Evolutionary conservation across 148 eudicot genomes (phyloP), one percentile per base, ranked within the genome.

Genomic region (Simmondsia chinensis): DNA sequence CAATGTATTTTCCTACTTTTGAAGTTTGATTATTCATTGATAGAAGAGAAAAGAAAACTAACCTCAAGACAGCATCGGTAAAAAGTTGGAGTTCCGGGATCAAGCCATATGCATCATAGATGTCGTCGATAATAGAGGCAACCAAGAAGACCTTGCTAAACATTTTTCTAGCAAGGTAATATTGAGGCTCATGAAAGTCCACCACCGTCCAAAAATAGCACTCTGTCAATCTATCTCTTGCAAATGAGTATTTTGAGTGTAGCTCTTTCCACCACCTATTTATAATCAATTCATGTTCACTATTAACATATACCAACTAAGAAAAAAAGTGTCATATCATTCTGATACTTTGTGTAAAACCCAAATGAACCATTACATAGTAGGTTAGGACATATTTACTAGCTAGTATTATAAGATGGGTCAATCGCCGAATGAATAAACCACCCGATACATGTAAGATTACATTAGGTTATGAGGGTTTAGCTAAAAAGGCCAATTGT

Each of bases 261-360:
- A 67, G 18, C 11, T 37, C 46, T 2, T 66, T 54, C 76, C 73
- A 70, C 76, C 80, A 75, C 60, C 80, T 74, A n/a, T n/a, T n/a
- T n/a, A 26, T 4, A n/a, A 13, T 9, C 5, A 28, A 9, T 28
- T 28, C 5, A 9, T 28, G 5, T 28, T 28, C 9, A 5, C 5
- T 28, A 5, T 28, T 9, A 9, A 9, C 31, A 28, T 28, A 9
- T 9, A 28, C 31, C 31, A 28, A 28, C 31, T n/a, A n/a, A n/a
- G n/a, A n/a, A n/a, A n/a, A n/a, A n/a, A n/a, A n/a, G n/a, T n/a
- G n/a, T n/a, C n/a, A n/a, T n/a, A 28, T 5, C 6, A 28, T 28
- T 28, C 6, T 28, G 9, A 28, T 9, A 28, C 5, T 28, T 5
- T 28, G 31, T 28, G 31, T 5, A 5, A 28, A 28, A 28, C 5